phyloP scores from a whole-genome alignment of 768 basidiomycete species.

The Candolleomyces aberdarensis region DNA sequence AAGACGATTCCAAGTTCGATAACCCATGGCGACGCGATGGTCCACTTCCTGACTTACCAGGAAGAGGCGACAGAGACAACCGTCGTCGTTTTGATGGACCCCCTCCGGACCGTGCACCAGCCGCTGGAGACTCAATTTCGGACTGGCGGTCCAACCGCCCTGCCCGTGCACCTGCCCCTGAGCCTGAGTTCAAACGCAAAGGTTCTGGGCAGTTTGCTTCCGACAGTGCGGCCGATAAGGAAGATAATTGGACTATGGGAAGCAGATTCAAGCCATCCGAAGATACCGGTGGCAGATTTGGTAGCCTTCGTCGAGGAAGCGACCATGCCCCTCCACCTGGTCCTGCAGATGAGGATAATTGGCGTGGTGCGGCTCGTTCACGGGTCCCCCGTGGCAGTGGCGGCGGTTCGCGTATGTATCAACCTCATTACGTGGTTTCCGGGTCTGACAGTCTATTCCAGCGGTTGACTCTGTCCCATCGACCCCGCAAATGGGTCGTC shows the following conservation, averaged over 20 bases:
- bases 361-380: conserved; percentile 54
- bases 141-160: conserved; percentile 63
- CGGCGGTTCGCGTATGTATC: conserved; percentile 61
- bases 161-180: conserved; percentile 36
- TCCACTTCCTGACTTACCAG: conserved; percentile 62
- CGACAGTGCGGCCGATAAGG: conserved; percentile 66
- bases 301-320: conserved; percentile 44
- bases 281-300: conserved; percentile 40
- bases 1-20: conserved; percentile 81
- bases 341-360: conserved; percentile 60
- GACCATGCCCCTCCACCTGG: conserved; percentile 55
- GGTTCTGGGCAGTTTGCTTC: conserved; percentile 52
- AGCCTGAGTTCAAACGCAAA: conserved; percentile 53
- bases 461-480: conserved; percentile 74
- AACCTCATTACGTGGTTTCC: not conserved
- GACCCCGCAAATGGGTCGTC: conserved; percentile 75
- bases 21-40: conserved; percentile 85
- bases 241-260: conserved; percentile 77
- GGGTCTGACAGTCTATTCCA: conserved; percentile 24
- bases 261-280: conserved; percentile 67
- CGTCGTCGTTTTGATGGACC: conserved; percentile 67
- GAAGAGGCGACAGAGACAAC: conserved; percentile 50
- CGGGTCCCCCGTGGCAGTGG: conserved; percentile 36
- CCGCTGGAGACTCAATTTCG: conserved; percentile 54
- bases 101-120: conserved; percentile 41